Conservation (phyloP, 139 green algal genomes). For the Trebouxia sp. region DNA sequence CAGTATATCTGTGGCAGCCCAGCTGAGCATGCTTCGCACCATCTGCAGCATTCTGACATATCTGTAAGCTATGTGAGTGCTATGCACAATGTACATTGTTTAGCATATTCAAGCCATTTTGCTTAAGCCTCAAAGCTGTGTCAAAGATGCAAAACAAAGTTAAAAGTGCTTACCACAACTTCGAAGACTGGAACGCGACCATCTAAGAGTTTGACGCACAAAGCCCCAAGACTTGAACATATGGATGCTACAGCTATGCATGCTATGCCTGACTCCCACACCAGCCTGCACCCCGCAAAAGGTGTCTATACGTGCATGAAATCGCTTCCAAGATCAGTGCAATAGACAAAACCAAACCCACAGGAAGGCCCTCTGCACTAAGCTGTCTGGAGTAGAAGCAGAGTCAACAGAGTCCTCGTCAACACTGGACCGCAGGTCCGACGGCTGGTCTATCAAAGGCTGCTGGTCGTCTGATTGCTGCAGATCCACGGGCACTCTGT, state of each 20-base stretch:
- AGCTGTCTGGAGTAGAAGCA: not conserved
- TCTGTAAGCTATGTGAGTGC: not conserved
- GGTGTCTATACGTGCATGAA: not conserved
- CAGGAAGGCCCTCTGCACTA: not conserved
- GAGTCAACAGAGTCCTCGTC: not conserved
- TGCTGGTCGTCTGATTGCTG: not conserved
- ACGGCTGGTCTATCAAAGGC: not conserved
- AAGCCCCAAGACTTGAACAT: constrained; percentile 11
- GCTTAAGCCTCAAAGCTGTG: not conserved
- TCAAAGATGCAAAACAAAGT: not conserved
- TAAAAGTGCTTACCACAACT: constrained; percentile 31
- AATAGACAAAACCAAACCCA: not conserved
- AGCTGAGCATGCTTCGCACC: constrained; percentile 3
- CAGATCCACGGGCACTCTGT: too few relatives aligned
- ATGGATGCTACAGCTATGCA: constrained; percentile 14
- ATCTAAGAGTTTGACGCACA: constrained; percentile 21
- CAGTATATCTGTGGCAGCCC: not conserved
- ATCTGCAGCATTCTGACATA: constrained; percentile 8
- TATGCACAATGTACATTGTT: not conserved
- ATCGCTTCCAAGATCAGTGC: not conserved
- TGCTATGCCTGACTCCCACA: constrained; percentile 3
- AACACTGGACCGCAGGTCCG: not conserved
- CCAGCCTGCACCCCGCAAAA: not conserved
- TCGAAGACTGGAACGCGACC: constrained; percentile 35
- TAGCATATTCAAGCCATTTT: not conserved